Conservation (phyloP, 768 basidiomycete genomes). For the Russula compacta region DNA sequence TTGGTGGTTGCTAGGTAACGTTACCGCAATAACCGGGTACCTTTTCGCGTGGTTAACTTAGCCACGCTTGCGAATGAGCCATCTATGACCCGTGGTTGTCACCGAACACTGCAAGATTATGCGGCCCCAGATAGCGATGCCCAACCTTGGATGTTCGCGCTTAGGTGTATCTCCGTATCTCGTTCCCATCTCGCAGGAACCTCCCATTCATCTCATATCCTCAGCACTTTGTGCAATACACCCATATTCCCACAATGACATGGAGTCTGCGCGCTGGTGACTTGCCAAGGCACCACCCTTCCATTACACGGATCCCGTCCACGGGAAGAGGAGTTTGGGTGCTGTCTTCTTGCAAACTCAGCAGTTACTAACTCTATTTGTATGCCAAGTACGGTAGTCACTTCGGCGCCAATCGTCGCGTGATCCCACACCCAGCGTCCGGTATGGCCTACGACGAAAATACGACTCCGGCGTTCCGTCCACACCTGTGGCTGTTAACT, state of each 20-base stretch:
- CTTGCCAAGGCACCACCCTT: neutral
- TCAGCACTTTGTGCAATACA: too few relatives aligned
- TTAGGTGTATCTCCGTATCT: too few relatives aligned
- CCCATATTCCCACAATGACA: neutral
- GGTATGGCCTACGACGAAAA: neutral
- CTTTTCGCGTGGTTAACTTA: neutral
- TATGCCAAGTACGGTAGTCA: neutral
- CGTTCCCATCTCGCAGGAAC: too few relatives aligned
- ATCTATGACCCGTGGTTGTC: neutral
- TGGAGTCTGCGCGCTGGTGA: neutral
- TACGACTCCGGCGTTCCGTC: neutral
- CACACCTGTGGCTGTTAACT: neutral
- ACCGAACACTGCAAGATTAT: neutral
- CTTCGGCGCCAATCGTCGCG: neutral
- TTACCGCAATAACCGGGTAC: neutral
- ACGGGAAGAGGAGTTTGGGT: neutral
- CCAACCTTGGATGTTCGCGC: too few relatives aligned
- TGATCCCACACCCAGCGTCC: neutral
- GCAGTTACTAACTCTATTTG: constrained; percentile 2
- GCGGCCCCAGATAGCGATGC: too few relatives aligned
- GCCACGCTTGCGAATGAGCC: too few relatives aligned
- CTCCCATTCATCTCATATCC: too few relatives aligned
- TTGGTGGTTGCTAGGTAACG: constrained; percentile 1
- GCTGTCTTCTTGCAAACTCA: neutral
- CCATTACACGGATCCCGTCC: neutral